Evolutionary conservation across 306 rosid genomes (phyloP), one percentile per base, ranked within the genome.

Genomic region (Carpinus viminea): DNA sequence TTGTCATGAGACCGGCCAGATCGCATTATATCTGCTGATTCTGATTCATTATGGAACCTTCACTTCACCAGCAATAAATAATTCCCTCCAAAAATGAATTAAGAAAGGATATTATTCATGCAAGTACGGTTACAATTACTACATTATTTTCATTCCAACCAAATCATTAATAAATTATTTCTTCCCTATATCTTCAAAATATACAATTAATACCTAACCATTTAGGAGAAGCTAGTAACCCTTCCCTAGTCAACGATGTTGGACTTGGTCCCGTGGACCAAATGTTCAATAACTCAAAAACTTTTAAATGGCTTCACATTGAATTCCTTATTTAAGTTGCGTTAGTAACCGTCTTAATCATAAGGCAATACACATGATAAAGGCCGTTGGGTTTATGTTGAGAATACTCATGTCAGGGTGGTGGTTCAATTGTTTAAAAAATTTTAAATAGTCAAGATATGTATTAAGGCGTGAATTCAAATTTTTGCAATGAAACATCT

Each of bases 1-100:
- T 51, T 69, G 76, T 53, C 55, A 45, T 74, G 55, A 55, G 64
- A 76, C 68, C 26, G 26, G 26, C 26, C 48, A 66, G 15, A 73
- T n/a, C 59, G 3, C 26, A 28, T 34, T 74, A 3, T 71, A 13
- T 65, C 12, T 2, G 6, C 21, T 18, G 24, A n/a, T 66, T 66
- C 71, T 18, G 28, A 66, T 38, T 7, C 31, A 4, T 68, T 10
- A 41, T 38, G 72, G 28, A 68, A 68, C 51, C 9, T 38, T 18
- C 15, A 41, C 51, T 66, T 41, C 5, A 18, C 7, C 9, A 15
- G 1, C 47, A 68, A 18, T 41, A 8, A 64, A 60, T 15, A 34
- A 34, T 8, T 38, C 47, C 45, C 48, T 2, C 5, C 13, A 41
- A 18, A 8, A 41, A 11, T 5, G 48, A 12, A n/a, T 68, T 18